Conservation (phyloP, 306 rosid genomes). For the Cucurbita pepo region DNA sequence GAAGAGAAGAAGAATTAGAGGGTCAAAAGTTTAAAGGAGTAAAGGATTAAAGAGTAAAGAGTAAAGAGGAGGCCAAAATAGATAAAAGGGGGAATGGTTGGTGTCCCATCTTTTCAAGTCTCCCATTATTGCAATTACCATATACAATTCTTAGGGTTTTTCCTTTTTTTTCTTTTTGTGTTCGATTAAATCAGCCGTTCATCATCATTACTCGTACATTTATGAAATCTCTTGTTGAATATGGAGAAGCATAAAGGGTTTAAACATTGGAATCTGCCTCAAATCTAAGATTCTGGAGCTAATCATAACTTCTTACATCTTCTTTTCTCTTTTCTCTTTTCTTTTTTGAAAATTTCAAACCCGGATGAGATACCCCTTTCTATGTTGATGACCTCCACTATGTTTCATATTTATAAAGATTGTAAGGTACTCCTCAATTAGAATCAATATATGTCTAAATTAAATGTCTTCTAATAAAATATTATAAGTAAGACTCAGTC, state of each 20-base stretch:
- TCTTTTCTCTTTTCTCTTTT: too few relatives aligned
- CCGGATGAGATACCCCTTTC: background rate
- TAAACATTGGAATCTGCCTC: background rate
- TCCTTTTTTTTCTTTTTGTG: too few relatives aligned
- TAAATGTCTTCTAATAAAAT: too few relatives aligned
- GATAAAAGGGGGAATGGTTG: background rate
- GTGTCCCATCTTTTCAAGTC: slow-evolving; percentile 1
- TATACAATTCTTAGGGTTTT: background rate
- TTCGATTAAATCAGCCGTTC: background rate
- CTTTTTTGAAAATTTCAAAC: background rate
- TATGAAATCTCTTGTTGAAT: background rate
- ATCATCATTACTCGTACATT: background rate
- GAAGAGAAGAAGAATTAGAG: background rate
- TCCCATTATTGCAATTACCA: background rate
- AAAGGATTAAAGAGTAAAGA: background rate
- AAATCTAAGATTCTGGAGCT: background rate
- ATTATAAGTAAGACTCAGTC: too few relatives aligned
- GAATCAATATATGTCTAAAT: too few relatives aligned
- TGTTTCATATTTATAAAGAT: too few relatives aligned
- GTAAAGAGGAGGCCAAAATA: background rate
- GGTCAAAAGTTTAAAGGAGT: background rate
- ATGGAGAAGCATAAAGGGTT: background rate
- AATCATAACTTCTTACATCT: too few relatives aligned
- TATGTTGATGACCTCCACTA: background rate
- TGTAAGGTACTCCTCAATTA: too few relatives aligned